Evolutionary conservation across 352 stramenopile genomes (phyloP).

Genomic region (Pythium insidiosum): DNA sequence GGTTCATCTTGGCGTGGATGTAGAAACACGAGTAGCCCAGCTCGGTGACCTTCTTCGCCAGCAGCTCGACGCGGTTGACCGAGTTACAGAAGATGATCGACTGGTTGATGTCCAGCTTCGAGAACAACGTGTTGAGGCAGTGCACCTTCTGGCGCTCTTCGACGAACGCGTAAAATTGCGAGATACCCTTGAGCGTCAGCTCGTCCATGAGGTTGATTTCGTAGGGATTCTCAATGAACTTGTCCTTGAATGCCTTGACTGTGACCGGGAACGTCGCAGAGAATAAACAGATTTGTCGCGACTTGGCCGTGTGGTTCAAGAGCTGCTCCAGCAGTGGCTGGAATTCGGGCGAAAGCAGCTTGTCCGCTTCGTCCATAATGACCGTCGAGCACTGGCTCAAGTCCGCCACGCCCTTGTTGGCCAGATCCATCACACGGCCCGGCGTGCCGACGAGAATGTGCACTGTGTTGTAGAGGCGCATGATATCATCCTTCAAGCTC

Average conservation of each 20-base stretch:
- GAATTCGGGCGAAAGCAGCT: slow-evolving; percentile 98
- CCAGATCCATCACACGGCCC: slow-evolving; percentile 97
- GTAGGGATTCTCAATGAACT: slow-evolving; percentile 97
- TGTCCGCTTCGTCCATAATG: slow-evolving; percentile 99
- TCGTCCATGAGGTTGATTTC: slow-evolving; percentile 99
- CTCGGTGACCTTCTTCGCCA: slow-evolving; percentile 99
- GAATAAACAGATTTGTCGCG: slow-evolving; percentile 99
- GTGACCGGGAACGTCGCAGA: slow-evolving; percentile 99
- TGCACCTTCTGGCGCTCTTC: slow-evolving; percentile 99
- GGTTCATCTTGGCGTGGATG: slow-evolving; percentile 99
- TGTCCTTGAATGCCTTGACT: slow-evolving; percentile 98
- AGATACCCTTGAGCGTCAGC: slow-evolving; percentile 97
- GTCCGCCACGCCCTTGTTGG: slow-evolving; percentile 97
- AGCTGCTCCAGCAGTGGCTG: slow-evolving; percentile 97
- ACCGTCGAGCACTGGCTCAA: slow-evolving; percentile 95
- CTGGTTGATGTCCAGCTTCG: slow-evolving; percentile 99
- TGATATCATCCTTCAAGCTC: slow-evolving; percentile 99
- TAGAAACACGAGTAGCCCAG: slow-evolving; percentile 99
- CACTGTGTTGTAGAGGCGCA: slow-evolving; percentile 98
- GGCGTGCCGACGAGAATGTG: slow-evolving; percentile 99
- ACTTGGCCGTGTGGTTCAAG: slow-evolving; percentile 88
- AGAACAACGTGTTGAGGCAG: slow-evolving; percentile 99
- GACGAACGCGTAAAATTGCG: slow-evolving; percentile 99
- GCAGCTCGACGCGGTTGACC: slow-evolving; percentile 98
- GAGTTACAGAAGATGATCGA: slow-evolving; percentile 99